A percentile compares a stretch with the other conserved stretches of the same genome.
These are phyloP conservation scores for Mortierella sp. DNA, from an alignment of 371 early-diverging fungal genomes.

Conservation along the genomic window DNA sequence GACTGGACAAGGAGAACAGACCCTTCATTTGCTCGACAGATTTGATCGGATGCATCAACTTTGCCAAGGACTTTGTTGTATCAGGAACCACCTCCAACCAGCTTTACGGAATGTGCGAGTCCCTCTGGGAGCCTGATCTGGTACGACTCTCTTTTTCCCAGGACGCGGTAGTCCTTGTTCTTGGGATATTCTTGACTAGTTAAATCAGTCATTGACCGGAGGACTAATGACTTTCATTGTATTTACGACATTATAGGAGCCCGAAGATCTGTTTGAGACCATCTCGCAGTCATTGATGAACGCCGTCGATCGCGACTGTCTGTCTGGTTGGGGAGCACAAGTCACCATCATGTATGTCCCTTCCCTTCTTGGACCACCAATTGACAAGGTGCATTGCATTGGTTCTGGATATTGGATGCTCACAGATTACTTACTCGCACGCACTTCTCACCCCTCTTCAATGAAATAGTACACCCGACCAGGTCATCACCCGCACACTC, in stretches of 20 bases:
- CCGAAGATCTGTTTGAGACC: slow-evolving; percentile 98
- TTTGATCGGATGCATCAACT: slow-evolving; percentile 97
- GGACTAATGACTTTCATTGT: not conserved
- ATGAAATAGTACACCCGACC: slow-evolving; percentile 80
- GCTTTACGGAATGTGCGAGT: slow-evolving; percentile 99
- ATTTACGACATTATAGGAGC: slow-evolving; percentile 68
- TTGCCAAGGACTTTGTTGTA: slow-evolving; percentile 97
- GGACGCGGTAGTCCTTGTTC: not conserved
- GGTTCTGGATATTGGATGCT: not conserved
- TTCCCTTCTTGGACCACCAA: not conserved
- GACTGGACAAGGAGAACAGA: slow-evolving; percentile 90
- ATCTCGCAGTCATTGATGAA: slow-evolving; percentile 97
- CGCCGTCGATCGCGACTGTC: slow-evolving; percentile 98
- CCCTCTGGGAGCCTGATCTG: slow-evolving; percentile 97
- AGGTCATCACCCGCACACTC: slow-evolving; percentile 88
- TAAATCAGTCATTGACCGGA: not conserved
- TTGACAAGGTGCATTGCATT: not conserved
- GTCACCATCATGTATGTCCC: slow-evolving; percentile 89
- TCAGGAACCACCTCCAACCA: slow-evolving; percentile 94
- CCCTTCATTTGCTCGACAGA: slow-evolving; percentile 99
- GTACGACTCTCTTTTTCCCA: slow-evolving; percentile 56
- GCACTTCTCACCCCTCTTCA: not conserved
- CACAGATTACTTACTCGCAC: not conserved
- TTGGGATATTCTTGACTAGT: not conserved
- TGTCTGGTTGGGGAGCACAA: slow-evolving; percentile 99